Evolutionary conservation across 257 asterid species (phyloP), one percentile per base, ranked within the genome.

Genomic region (Parsonsia alboflavescens): DNA sequence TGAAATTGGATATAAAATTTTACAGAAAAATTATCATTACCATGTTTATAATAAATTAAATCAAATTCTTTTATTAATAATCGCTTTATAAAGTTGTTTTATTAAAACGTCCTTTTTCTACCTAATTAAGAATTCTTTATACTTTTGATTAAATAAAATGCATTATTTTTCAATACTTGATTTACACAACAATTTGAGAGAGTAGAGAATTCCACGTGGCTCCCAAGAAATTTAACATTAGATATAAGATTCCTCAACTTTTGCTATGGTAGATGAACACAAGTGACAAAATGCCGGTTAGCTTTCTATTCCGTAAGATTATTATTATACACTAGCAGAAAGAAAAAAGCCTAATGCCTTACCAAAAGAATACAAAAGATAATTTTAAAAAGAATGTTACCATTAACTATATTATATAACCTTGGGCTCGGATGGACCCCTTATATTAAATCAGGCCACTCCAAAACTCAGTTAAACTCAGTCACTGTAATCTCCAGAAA

Each of bases 401-500:
- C 62, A 10, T 22, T 33, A 33, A 33, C 39, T 33, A 33, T 33
- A n/a, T n/a, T n/a, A n/a, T 33, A 33, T 33, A 33, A 33, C 39
- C 39, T 33, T 33, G 39, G 39, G 3, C 22, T 45, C 57, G 30
- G 70, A 61, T 7, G 21, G 76, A 42, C 4, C 70, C 30, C 58
- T 12, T 33, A 56, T 66, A 36, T n/a, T 36, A 13, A 30, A 54
- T 69, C 52, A 3, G 62, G 79, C 59, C 75, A 33, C 75, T 73
- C 28, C 44, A 68, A 76, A 76, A n/a, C n/a, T 44, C 45, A 42
- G 70, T 6, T 45, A 26, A 68, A 41, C 74, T 90, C 77, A 88
- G 78, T 91, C 93, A 63, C 97, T 91, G 77, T 91, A 88, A 59
- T 88, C 94, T 61, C 87, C 94, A 5, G 94, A 88, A 12, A 19